Evolutionary conservation across 768 basidiomycete species (phyloP), one percentile per base, ranked within the genome.

Genomic region (Termitomyces sp.): DNA sequence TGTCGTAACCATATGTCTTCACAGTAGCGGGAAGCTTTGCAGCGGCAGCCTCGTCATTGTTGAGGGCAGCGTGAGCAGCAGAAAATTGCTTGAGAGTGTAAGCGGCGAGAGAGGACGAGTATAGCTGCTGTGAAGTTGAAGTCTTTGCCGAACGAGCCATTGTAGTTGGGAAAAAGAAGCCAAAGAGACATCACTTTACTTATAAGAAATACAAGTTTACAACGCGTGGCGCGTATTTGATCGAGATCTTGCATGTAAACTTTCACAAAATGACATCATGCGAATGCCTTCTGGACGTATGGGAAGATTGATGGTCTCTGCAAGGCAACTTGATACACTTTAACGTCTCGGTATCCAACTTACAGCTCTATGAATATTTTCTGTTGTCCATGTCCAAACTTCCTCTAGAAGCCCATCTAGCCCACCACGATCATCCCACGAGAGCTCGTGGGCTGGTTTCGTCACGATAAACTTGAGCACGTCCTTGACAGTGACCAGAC

Each of bases 401-500:
- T 86, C 83, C 67, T 86, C 85, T 51, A 87, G 68, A 47, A 85
- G 66, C 14, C 81, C 83, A 64, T 87, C 84, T 13, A 87, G 70
- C n/a, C 85, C 85, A 5, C 85, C 86, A 41, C 77, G 75, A 58
- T 82, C 79, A 63, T 83, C 82, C 83, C 82, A 84, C 12, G 81
- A 82, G 13, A 77, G 78, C 47, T 79, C 74, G 46, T 74, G 75
- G 36, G 77, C 78, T 16, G 79, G 76, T 57, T 79, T 79, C 29
- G 79, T 81, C 16, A 82, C 78, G 57, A 90, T 96, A 67, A 95
- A 93, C 53, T 87, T 87, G 16, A 99, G 74, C 4, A 98, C 93
- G 65, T 99, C 97, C 69, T 99, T 99, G 47, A 98, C 92, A 0
- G 95, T 98, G 36, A 98, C 86, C 29, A 99, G 76, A 1, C 97